A percentile compares a stretch with the other conserved stretches of the same genome.
Conservation (phyloP, 2,329 filamentous ascomycete genomes). For the Fusarium hostae region DNA sequence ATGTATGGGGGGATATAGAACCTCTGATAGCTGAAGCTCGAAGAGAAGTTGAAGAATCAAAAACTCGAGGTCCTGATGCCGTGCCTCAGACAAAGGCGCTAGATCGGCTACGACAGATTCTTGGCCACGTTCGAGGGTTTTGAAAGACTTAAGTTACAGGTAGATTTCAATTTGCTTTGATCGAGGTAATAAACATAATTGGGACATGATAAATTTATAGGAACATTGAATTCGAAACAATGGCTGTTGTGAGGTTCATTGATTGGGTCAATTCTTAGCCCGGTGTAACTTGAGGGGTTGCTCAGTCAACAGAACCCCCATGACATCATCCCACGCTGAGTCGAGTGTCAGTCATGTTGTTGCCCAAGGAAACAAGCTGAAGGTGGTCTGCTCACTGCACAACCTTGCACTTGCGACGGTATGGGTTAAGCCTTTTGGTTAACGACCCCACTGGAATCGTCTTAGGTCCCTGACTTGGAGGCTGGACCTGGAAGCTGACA, state of each 20-base stretch:
- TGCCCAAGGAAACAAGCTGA: constrained; percentile 22
- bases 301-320: constrained; percentile 46
- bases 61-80: constrained; percentile 28
- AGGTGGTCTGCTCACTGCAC: constrained; percentile 21
- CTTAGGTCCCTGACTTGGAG: constrained; percentile 33
- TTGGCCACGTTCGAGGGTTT: constrained; percentile 52
- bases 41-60: constrained; percentile 62
- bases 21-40: constrained; percentile 66
- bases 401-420: constrained; percentile 34
- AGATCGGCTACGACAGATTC: constrained; percentile 50
- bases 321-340: constrained; percentile 43
- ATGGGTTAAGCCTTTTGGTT: constrained; percentile 18
- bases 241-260: not conserved
- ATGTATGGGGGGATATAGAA: constrained; percentile 74
- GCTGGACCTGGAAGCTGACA: constrained; percentile 11
- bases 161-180: not conserved
- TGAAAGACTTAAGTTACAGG: constrained; percentile 11
- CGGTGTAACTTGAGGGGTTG: constrained; percentile 34
- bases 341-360: constrained; percentile 21
- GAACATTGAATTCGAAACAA: not conserved
- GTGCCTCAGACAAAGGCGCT: constrained; percentile 46
- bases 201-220: not conserved
- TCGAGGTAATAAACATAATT: not conserved
- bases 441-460: constrained; percentile 35
- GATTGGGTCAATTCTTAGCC: not conserved